Conservation (phyloP, 371 early-diverging fungal species). For the Zopfochytrium polystomum region DNA sequence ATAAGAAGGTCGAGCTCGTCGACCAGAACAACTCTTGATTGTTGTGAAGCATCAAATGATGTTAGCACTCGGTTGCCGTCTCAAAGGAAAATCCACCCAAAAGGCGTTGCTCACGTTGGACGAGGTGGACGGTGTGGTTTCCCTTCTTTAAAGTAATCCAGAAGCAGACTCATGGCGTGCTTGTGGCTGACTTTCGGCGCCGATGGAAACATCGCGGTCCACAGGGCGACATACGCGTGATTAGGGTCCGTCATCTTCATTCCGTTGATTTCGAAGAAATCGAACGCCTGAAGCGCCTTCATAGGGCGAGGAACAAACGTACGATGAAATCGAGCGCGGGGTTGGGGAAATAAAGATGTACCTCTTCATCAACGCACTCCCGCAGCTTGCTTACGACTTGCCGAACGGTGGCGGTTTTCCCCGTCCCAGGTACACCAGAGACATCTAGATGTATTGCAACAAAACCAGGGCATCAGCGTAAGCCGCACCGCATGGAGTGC, state of each 20-base stretch:
- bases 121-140: no score
- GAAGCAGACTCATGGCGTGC: no score
- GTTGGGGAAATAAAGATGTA: constrained; percentile 23
- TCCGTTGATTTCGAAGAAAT: constrained; percentile 91
- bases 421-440: constrained; percentile 95
- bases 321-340: neutral
- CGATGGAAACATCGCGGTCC: constrained; percentile 65
- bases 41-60: no score
- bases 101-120: constrained; percentile 1
- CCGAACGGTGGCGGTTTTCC: constrained; percentile 96
- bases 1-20: constrained; percentile 97
- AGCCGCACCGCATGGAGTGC: no score
- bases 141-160: no score
- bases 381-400: constrained; percentile 76
- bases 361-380: constrained; percentile 62
- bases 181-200: constrained; percentile 42
- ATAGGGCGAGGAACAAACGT: neutral
- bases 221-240: constrained; percentile 80
- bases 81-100: neutral
- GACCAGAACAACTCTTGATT: constrained; percentile 79
- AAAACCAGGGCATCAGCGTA: no score
- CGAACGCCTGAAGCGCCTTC: constrained; percentile 67
- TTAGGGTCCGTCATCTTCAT: constrained; percentile 92
- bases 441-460: no score
- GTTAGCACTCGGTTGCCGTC: no score